These are phyloP conservation scores for Microsporum canis DNA, from an alignment of 2,329 filamentous ascomycete genomes.

Conservation along the genomic window DNA sequence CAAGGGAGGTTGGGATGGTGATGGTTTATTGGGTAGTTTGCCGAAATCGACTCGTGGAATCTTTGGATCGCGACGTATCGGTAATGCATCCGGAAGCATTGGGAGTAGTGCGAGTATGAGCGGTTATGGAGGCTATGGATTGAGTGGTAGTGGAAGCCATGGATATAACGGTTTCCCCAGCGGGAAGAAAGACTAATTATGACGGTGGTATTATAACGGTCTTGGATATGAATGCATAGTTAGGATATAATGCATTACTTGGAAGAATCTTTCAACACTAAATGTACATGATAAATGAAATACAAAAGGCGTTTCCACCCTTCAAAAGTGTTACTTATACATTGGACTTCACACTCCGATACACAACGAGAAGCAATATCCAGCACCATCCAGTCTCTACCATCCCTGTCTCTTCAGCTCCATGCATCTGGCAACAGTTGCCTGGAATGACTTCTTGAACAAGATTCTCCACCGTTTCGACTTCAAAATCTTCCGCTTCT, in stretches of 20 bases:
- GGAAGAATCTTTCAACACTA: background rate
- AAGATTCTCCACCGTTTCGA: constrained; percentile 33
- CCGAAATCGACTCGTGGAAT: constrained; percentile 1
- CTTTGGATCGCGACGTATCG: constrained; percentile 40
- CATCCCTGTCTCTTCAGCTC: constrained; percentile 38
- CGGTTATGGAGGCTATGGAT: constrained; percentile 47
- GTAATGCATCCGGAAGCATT: constrained; percentile 34
- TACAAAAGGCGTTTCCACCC: background rate
- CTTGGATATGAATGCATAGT: background rate
- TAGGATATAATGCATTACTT: background rate
- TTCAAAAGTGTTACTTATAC: background rate
- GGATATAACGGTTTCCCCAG: constrained; percentile 23
- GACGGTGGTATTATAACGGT: background rate
- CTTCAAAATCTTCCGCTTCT: constrained; percentile 31
- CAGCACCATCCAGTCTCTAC: constrained; percentile 19
- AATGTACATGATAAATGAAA: background rate
- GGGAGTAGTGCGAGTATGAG: constrained; percentile 30
- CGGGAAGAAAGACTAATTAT: constrained; percentile 33
- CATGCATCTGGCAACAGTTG: constrained; percentile 33
- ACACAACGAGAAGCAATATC: background rate
- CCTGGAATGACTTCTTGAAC: constrained; percentile 35
- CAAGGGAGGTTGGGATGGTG: constrained; percentile 29
- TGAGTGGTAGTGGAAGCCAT: constrained; percentile 23
- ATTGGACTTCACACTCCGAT: background rate
- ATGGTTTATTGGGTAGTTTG: constrained; percentile 34